Base-by-base conservation (phyloP, 2,329 filamentous ascomycete genomes). In the Elsinoe ampelina region DNA sequence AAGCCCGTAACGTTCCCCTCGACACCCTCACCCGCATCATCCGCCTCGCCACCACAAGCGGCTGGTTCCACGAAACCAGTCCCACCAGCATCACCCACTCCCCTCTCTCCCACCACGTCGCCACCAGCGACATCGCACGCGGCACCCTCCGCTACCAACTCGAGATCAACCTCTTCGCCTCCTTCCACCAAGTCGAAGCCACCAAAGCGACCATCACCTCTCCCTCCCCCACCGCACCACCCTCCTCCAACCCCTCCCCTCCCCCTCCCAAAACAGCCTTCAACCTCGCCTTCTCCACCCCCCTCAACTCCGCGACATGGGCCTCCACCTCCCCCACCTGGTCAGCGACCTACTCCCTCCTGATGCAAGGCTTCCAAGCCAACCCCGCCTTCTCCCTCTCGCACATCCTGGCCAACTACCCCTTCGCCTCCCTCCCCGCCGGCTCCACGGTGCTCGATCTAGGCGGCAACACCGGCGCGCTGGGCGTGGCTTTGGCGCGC, bases 351-450 rank as follows among this genome's bases (percentile, higher is more conserved):
- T 50, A 51, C 54, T 30, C 26, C 26, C 45, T 36, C 13, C 57
- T 60, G 35, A 48, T 59, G 55, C 57, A 39, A 34, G 69, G 70
- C 54, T 68, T 79, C 38, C 77, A 73, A 59, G 82, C 83, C 67
- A 87, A 87, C 64, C 70, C 89, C 4, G 74, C 89, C 17, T 72
- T 82, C 10, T 80, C 80, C 3, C 68, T 75, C 2, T 72, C 79
- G 12, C 78, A 80, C 59, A 78, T 85, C 43, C 75, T 80, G 60
- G 87, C 83, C 5, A 86, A 83, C 71, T 87, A 88, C 26, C 19
- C 64, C 74, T 77, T 15, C 74, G 89, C 39, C 77, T 89, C 7
- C 67, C 79, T 19, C 78, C 79, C 15, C 82, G 89, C 57, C 75
- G 77, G 55, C 12, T n/a, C n/a, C n/a, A 22, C 4, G 15, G 41